phyloP scores from a whole-genome alignment of 345 rosid species.

The Acer negundo region DNA sequence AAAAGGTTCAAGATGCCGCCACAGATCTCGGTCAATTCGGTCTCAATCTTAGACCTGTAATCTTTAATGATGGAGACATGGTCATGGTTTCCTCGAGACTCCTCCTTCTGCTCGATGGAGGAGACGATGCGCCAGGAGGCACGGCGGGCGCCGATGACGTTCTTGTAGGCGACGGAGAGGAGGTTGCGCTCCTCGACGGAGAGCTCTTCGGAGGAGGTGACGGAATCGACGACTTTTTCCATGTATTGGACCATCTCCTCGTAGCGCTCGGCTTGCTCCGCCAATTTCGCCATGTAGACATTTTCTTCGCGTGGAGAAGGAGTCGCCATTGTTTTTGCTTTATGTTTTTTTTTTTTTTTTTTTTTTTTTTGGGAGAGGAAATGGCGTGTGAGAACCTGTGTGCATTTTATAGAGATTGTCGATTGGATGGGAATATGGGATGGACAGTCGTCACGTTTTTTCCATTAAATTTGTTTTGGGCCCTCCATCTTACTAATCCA shows the following conservation, averaged over 20 bases:
- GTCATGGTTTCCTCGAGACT: constrained; percentile 38
- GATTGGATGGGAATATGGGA: neutral
- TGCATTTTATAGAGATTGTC: neutral
- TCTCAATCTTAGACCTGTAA: constrained; percentile 36
- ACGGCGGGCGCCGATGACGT: constrained; percentile 41
- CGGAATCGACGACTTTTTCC: constrained; percentile 34
- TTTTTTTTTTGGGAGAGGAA: neutral
- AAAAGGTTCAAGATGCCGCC: constrained; percentile 35
- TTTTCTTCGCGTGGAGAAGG: constrained; percentile 25
- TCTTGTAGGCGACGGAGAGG: constrained; percentile 43
- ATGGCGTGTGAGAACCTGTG: neutral
- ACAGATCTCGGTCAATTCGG: constrained; percentile 36
- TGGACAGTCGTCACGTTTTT: neutral
- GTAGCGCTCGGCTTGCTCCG: constrained; percentile 41
- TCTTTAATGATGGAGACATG: constrained; percentile 33
- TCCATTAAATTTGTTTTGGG: neutral
- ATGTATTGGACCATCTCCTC: constrained; percentile 42
- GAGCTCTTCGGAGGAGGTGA: constrained; percentile 25
- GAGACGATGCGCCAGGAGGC: constrained; percentile 42
- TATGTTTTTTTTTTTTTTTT: neutral
- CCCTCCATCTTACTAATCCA: neutral
- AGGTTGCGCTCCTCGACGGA: constrained; percentile 42
- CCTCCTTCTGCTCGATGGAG: constrained; percentile 43
- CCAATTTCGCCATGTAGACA: constrained; percentile 37
- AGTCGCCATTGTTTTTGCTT: neutral